Conservation (phyloP, 164 flowering plant genomes). For the Paratinospora sagittata region DNA sequence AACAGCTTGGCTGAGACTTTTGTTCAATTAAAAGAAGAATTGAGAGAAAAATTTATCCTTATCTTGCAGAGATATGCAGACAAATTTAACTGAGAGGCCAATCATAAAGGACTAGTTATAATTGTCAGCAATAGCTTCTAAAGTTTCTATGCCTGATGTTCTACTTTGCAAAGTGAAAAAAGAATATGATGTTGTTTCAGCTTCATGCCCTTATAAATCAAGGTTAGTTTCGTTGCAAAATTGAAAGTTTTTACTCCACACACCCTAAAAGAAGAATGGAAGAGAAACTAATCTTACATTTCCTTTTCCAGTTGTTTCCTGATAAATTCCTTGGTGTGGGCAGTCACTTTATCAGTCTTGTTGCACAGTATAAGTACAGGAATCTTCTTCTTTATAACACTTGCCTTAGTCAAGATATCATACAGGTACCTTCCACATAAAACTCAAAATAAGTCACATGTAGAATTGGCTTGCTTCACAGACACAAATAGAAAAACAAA, state of each 20-base stretch:
- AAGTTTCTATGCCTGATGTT: neutral
- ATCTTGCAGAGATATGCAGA: too few species aligned
- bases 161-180: neutral
- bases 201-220: neutral
- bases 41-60: neutral
- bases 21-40: neutral
- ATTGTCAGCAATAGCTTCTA: neutral
- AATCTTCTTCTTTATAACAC: conserved; percentile 65
- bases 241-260: neutral
- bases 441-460: conserved; percentile 11
- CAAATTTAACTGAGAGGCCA: neutral
- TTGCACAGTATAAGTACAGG: conserved; percentile 83
- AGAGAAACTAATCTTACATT: conserved; percentile 42
- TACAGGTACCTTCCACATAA: conserved; percentile 63
- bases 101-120: neutral
- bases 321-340: conserved; percentile 89
- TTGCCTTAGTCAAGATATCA: conserved; percentile 81
- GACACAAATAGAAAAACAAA: neutral
- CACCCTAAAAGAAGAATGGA: neutral
- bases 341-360: conserved; percentile 91
- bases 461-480: neutral
- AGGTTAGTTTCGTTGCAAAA: neutral
- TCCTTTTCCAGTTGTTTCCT: conserved; percentile 91
- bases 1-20: neutral
- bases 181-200: neutral